Conservation (phyloP, 202 grass and related monocot genomes). For the Eragrostis tef region DNA sequence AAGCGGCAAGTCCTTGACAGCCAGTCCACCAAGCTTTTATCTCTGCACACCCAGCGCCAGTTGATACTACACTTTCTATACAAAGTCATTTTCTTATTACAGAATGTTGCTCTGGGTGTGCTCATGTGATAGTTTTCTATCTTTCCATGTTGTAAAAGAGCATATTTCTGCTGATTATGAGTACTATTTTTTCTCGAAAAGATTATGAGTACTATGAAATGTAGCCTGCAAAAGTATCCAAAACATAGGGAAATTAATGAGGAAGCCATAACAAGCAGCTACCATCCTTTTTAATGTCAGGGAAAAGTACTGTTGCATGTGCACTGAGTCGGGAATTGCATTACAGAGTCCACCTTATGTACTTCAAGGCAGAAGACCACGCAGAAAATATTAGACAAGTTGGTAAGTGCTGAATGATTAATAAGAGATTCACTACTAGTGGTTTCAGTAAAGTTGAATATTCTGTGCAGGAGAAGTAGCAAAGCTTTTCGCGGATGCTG, state of each 20-base stretch:
- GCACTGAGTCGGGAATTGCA: constrained; percentile 82
- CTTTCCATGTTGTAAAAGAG: constrained; percentile 16
- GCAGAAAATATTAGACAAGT: constrained; percentile 91
- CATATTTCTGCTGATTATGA: constrained; percentile 31
- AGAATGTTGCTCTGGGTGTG: constrained; percentile 6
- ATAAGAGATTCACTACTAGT: background rate
- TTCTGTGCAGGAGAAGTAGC: constrained; percentile 81
- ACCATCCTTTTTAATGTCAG: constrained; percentile 55
- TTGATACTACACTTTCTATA: background rate
- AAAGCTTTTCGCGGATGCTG: constrained; percentile 92
- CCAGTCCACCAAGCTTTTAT: too few relatives aligned
- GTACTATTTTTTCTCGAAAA: too few relatives aligned
- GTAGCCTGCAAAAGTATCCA: background rate
- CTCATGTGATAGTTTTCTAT: background rate
- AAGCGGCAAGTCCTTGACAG: too few relatives aligned
- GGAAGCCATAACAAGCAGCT: constrained; percentile 36
- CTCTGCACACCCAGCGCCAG: too few relatives aligned
- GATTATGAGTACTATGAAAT: constrained; percentile 27
- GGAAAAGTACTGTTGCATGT: constrained; percentile 96
- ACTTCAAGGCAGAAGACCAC: constrained; percentile 84
- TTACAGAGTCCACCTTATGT: constrained; percentile 75
- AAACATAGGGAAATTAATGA: constrained; percentile 28
- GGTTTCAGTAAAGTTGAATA: constrained; percentile 29
- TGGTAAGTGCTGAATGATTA: constrained; percentile 54
- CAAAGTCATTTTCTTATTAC: background rate